Base-by-base conservation (phyloP, 345 rosid genomes). In the Psidium guajava region DNA sequence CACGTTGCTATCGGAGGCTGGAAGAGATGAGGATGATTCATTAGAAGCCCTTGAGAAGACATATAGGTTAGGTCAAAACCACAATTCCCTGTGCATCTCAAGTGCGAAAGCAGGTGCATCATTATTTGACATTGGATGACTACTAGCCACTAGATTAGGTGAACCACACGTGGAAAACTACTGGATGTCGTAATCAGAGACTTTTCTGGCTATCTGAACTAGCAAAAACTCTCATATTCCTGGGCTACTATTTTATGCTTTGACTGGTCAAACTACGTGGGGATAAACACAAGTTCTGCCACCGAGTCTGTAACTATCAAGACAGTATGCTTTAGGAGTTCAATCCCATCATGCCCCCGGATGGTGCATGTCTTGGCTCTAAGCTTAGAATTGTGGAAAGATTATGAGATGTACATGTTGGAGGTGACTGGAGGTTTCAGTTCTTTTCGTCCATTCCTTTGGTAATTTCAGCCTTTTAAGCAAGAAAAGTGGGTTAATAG, bases 121-220 rank as follows among this genome's bases (percentile, higher is more conserved):
- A 82, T 84, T 91, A 89, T 92, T 90, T 90, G 92, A 92, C 91
- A 88, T 88, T 86, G 54, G 92, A 88, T 90, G 85, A 86, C 85
- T 61, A 86, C 90, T 80, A 84, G 86, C 75, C 89, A 25, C 57
- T 86, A 84, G 88, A 91, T 91, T 94, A 92, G 96, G 95, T 92
- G 93, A 93, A 86, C 93, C 90, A 87, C 95, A 94, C 95, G 96
- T 93, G 95, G 95, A 94, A 93, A 94, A 91, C 89, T 86, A 90
- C 90, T 47, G 55, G 83, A 74, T 77, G 91, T 93, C 94, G 50
- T 86, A 75, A 77, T 94, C 95, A 83, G 85, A 86, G 90, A 88
- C 91, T 85, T 89, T 88, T 86, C 49, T 73, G 11, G 55, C 51
- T 52, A 27, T 84, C 77, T 82, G 88, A 86, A 86, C 18, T 51